Conservation (phyloP, 768 basidiomycete species). For the Ramaria sp. region DNA sequence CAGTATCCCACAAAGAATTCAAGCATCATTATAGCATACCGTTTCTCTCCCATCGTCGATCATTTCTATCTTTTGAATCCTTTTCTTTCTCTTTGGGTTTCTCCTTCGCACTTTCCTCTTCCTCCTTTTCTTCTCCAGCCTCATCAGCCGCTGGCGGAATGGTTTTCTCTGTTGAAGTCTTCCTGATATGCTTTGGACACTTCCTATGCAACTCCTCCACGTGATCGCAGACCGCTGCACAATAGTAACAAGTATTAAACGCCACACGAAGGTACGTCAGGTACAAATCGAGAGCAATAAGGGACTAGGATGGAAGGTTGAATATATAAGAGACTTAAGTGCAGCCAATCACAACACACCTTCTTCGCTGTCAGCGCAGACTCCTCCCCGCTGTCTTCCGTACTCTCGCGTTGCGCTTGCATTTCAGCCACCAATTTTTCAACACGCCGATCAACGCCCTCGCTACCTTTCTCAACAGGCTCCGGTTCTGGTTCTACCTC, state of each 20-base stretch:
- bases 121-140: constrained; percentile 31
- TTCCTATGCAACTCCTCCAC: constrained; percentile 91
- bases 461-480: constrained; percentile 54
- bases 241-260: constrained; percentile 96
- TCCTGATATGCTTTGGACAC: constrained; percentile 86
- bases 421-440: constrained; percentile 66
- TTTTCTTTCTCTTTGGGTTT: constrained; percentile 28
- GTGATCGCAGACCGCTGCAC: constrained; percentile 85
- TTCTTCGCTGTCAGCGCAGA: constrained; percentile 52
- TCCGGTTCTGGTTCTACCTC: constrained; percentile 9
- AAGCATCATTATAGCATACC: not conserved
- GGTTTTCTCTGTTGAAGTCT: constrained; percentile 47
- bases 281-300: constrained; percentile 83
- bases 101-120: constrained; percentile 15
- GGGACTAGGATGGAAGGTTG: constrained; percentile 36
- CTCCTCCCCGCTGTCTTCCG: constrained; percentile 53
- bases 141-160: constrained; percentile 37
- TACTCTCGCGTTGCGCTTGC: constrained; percentile 32
- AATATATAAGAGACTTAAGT: constrained; percentile 2
- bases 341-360: constrained; percentile 32
- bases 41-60: constrained; percentile 12
- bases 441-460: constrained; percentile 73
- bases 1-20: not conserved
- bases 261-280: constrained; percentile 88
- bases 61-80: constrained; percentile 24